Percentiles rank a stretch among this genome's conserved stretches.
Evolutionary conservation across 2,329 filamentous ascomycete genomes (phyloP).

Genomic region (Talaromyces verruculosus): DNA sequence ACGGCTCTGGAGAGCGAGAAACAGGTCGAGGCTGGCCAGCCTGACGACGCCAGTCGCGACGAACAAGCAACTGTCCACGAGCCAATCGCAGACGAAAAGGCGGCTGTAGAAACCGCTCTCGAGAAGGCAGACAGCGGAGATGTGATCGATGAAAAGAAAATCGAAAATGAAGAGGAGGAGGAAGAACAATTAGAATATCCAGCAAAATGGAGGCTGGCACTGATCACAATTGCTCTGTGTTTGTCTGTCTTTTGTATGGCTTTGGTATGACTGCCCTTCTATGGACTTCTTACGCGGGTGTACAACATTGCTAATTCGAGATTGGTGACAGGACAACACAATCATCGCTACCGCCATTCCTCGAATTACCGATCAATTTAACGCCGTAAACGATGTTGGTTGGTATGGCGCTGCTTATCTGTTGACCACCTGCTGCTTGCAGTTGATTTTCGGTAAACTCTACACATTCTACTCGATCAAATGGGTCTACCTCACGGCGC

Average conservation of each 20-base stretch:
- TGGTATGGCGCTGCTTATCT: constrained; percentile 47
- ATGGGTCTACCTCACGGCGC: constrained; percentile 41
- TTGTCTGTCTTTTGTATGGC: constrained; percentile 43
- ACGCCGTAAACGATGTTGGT: constrained; percentile 37
- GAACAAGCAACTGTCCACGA: not conserved
- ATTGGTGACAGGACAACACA: constrained; percentile 37
- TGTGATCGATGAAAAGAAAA: not conserved
- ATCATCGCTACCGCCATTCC: constrained; percentile 52
- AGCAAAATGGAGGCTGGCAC: constrained; percentile 30
- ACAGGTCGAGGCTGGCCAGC: not conserved
- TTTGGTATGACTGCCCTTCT: constrained; percentile 28
- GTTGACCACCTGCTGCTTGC: constrained; percentile 45
- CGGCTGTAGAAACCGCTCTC: not conserved
- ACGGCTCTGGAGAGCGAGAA: not conserved
- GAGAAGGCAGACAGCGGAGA: not conserved
- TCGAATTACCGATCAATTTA: constrained; percentile 49
- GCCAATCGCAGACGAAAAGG: not conserved
- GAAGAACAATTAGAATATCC: constrained; percentile 35
- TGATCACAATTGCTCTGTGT: constrained; percentile 41
- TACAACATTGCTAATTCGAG: constrained; percentile 19
- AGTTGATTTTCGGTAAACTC: constrained; percentile 45
- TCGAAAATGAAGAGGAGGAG: not conserved
- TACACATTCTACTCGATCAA: constrained; percentile 48
- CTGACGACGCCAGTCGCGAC: not conserved
- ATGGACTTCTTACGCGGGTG: not conserved